Base-by-base conservation (phyloP, 2,329 filamentous ascomycete species). In the Beauveria asiatica region DNA sequence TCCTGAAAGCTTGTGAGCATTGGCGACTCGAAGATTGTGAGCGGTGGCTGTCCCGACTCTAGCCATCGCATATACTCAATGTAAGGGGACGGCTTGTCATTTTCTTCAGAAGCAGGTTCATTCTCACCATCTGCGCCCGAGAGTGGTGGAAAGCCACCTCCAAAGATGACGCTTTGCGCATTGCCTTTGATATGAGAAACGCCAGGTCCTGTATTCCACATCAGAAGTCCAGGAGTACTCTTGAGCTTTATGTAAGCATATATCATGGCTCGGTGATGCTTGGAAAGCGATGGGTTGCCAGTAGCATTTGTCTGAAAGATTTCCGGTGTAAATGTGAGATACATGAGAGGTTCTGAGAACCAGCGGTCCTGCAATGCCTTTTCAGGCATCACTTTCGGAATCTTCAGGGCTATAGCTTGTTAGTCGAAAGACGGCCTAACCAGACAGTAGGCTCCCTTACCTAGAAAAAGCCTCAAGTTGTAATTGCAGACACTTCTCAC, bases 401-500 rank as follows among this genome's bases (percentile, higher is more conserved):
- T 73, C 65, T 79, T 77, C 37, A 88, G 69, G 2, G 80, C 83
- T 85, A 49, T 52, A 19, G 51, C 50, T 8, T 60, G 17, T 59
- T 46, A 61, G 39, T 54, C 11, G 8, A 13, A 23, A n/a, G 23
- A 16, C 7, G 17, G 42, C 39, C 44, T 25, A 16, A 44, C 1
- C 5, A 5, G 23, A 7, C 23, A 21, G 19, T 33, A 21, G 25
- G 52, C 57, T 51, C 42, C 71, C 90, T 78, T 87, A 96, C 93
- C 90, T 73, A 97, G 84, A 68, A 85, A 88, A 42, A 99, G 80
- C 71, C 91, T 84, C 60, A 82, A 76, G 73, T 87, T 88, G 74
- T 99, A 97, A 75, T 87, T 88, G 81, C 92, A 97, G 61, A 91
- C 79, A 57, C 86, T 87, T 57, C 94, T 83, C 68, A 99, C 88